Percentiles rank a stretch among this genome's conserved stretches.
phyloP scores from a whole-genome alignment of 78 protist genomes.

The Speleostelium caveatum region DNA sequence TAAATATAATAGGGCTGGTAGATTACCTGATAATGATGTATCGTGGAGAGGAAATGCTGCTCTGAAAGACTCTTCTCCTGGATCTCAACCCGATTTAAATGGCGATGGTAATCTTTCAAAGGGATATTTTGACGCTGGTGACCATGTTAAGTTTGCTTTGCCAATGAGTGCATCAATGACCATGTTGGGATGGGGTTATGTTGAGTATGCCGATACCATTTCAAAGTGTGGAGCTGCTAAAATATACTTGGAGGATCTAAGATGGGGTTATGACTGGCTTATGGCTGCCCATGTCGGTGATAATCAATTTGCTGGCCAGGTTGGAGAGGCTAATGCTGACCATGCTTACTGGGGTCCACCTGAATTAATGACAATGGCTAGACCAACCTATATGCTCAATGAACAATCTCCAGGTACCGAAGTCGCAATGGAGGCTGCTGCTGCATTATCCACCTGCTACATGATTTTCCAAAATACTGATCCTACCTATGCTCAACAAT shows the following conservation, averaged over 20 bases:
- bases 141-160: slow-evolving; percentile 59
- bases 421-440: slow-evolving; percentile 52
- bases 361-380: slow-evolving; percentile 48
- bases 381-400: slow-evolving; percentile 25
- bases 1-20: slow-evolving; percentile 57
- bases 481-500: slow-evolving; percentile 12
- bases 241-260: slow-evolving; percentile 25
- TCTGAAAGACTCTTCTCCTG: slow-evolving; percentile 22
- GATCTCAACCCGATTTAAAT: slow-evolving; percentile 14
- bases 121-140: slow-evolving; percentile 75
- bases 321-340: slow-evolving; percentile 46
- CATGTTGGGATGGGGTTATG: slow-evolving; percentile 72
- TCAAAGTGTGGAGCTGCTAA: slow-evolving; percentile 39
- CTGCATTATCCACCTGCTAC: slow-evolving; percentile 41
- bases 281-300: slow-evolving; percentile 53
- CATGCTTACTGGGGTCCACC: slow-evolving; percentile 76
- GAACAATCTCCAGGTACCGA: slow-evolving; percentile 48
- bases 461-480: slow-evolving; percentile 19
- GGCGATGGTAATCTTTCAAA: slow-evolving; percentile 44
- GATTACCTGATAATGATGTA: slow-evolving; percentile 56
- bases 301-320: slow-evolving; percentile 47
- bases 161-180: slow-evolving; percentile 73
- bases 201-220: slow-evolving; percentile 21
- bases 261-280: slow-evolving; percentile 65
- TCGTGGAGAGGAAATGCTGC: slow-evolving; percentile 66